Evolutionary conservation across 2,329 filamentous ascomycete species (phyloP).

Genomic region (Phyllosticta citriasiana): DNA sequence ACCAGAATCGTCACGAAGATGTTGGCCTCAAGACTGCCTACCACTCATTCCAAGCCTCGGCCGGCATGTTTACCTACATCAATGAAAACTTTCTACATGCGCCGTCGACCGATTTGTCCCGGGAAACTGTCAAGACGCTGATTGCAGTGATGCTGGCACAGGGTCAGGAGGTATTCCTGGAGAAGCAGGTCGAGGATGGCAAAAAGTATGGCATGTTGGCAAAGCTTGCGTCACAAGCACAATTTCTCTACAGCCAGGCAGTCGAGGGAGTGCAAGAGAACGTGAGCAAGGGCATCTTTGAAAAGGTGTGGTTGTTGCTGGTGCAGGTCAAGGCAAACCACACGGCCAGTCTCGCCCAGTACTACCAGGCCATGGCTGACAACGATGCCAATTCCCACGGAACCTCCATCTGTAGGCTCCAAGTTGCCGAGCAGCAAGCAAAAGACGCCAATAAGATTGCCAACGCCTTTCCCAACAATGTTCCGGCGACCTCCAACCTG

Average conservation of each 20-base stretch:
- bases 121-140: conserved; percentile 90
- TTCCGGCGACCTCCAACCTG: conserved; percentile 74
- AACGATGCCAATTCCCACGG: conserved; percentile 83
- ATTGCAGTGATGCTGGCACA: conserved; percentile 92
- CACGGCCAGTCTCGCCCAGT: conserved; percentile 78
- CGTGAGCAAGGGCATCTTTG: conserved; percentile 81
- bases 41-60: conserved; percentile 94
- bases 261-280: conserved; percentile 88
- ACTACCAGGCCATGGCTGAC: conserved; percentile 86
- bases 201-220: conserved; percentile 90
- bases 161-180: conserved; percentile 92
- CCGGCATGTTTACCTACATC: conserved; percentile 99
- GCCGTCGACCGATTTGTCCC: conserved; percentile 87
- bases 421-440: conserved; percentile 66
- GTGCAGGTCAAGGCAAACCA: conserved; percentile 79
- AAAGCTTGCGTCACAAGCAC: conserved; percentile 85
- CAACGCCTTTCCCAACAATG: conserved; percentile 67
- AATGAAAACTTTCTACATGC: conserved; percentile 99
- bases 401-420: conserved; percentile 70
- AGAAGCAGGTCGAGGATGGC: conserved; percentile 85
- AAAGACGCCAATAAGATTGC: conserved; percentile 70
- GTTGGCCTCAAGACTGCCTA: conserved; percentile 91
- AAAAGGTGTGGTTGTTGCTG: conserved; percentile 83
- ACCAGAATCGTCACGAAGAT: conserved; percentile 87
- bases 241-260: conserved; percentile 78